These are phyloP conservation scores for Neoascochyta sp. DNA, from an alignment of 2,329 filamentous ascomycete genomes.

Conservation along the genomic window DNA sequence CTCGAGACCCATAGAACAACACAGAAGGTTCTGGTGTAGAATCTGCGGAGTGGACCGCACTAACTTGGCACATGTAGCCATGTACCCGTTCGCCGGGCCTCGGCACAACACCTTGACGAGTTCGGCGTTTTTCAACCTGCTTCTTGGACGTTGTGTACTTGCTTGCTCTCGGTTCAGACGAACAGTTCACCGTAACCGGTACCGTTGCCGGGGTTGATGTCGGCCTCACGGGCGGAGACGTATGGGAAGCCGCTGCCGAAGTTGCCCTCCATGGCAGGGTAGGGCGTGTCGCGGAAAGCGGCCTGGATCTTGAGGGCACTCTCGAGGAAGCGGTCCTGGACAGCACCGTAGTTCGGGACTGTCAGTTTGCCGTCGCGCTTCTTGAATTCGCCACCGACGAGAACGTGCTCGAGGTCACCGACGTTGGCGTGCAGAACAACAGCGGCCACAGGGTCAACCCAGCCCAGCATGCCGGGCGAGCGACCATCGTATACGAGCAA, in stretches of 20 bases:
- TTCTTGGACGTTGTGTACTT: too few relatives aligned
- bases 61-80: too few relatives aligned
- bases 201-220: constrained; percentile 5
- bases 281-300: constrained; percentile 9
- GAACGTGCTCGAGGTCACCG: constrained; percentile 51
- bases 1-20: too few relatives aligned
- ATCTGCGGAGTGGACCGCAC: too few relatives aligned
- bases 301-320: constrained; percentile 20
- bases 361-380: constrained; percentile 46
- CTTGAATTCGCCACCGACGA: constrained; percentile 49
- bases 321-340: constrained; percentile 18
- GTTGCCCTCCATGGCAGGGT: constrained; percentile 1
- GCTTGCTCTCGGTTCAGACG: too few relatives aligned
- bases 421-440: constrained; percentile 55
- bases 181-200: constrained; percentile 6
- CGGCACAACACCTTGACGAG: too few relatives aligned
- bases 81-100: too few relatives aligned
- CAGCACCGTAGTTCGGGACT: constrained; percentile 11
- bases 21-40: too few relatives aligned
- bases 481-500: constrained; percentile 52
- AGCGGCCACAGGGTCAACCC: constrained; percentile 55
- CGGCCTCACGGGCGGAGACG: constrained; percentile 1
- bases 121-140: too few relatives aligned
- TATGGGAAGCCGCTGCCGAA: not conserved
- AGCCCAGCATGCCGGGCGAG: constrained; percentile 51